phyloP scores from a whole-genome alignment of 108 stramenopile species.

The Cylindrotheca fusiformis region DNA sequence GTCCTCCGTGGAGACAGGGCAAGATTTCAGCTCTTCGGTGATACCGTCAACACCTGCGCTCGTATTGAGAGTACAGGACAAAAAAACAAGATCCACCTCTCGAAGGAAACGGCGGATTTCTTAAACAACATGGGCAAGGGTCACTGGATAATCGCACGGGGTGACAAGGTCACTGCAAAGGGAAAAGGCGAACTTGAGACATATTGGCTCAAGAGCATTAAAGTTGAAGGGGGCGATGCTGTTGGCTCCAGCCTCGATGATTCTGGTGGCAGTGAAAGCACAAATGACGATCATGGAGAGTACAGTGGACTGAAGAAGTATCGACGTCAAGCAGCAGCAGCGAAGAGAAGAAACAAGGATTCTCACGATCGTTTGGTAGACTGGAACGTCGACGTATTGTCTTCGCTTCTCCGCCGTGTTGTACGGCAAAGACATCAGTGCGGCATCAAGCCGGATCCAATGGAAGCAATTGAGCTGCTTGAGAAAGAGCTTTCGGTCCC shows the following conservation, averaged over 20 bases:
- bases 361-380: neutral
- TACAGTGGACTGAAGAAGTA: neutral
- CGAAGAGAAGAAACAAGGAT: neutral
- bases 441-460: neutral
- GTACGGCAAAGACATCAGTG: neutral
- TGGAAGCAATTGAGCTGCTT: neutral
- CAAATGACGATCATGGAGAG: too few relatives aligned
- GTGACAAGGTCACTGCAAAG: conserved; percentile 24
- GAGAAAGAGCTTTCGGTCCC: neutral
- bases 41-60: conserved; percentile 11
- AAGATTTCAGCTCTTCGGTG: conserved; percentile 10
- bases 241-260: neutral
- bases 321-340: neutral
- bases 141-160: conserved; percentile 14
- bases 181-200: conserved; percentile 26
- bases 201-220: neutral
- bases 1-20: conserved; percentile 11
- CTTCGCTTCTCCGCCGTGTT: neutral
- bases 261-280: neutral
- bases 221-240: neutral
- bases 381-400: conserved; percentile 3
- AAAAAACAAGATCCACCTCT: conserved; percentile 14
- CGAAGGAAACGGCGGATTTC: conserved; percentile 22
- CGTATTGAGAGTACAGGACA: conserved; percentile 27
- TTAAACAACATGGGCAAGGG: conserved; percentile 18